Conservation (phyloP, 2,329 filamentous ascomycete genomes). For the Xylaria sp. region DNA sequence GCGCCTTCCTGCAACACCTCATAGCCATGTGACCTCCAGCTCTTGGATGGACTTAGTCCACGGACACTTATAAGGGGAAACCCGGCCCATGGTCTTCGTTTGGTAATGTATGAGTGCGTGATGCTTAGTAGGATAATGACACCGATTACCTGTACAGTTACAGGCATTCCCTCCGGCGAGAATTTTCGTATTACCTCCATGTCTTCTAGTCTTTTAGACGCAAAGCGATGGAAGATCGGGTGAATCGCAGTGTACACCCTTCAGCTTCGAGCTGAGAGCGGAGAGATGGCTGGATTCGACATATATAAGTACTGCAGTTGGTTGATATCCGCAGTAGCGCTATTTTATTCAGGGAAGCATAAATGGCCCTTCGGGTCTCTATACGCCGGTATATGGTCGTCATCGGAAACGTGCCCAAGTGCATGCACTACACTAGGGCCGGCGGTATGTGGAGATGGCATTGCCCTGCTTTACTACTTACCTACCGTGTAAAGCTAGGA, state of each 20-base stretch:
- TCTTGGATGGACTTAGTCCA: conserved; percentile 38
- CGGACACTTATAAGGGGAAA: conserved; percentile 39
- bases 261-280: neutral
- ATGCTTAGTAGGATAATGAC: conserved; percentile 37
- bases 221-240: neutral
- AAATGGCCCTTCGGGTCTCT: conserved; percentile 4
- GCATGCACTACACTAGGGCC: neutral
- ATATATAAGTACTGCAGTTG: conserved; percentile 1
- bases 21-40: conserved; percentile 36
- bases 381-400: conserved; percentile 10
- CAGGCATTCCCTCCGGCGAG: conserved; percentile 39
- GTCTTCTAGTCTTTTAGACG: neutral
- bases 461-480: neutral
- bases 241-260: too few relatives aligned
- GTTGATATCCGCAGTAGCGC: neutral
- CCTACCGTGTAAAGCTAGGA: neutral
- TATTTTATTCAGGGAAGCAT: conserved; percentile 17
- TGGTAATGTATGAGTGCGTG: conserved; percentile 37
- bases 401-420: conserved; percentile 7
- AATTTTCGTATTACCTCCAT: conserved; percentile 37
- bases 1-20: conserved; percentile 36
- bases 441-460: conserved; percentile 1
- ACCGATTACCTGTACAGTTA: conserved; percentile 37
- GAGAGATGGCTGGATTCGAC: neutral
- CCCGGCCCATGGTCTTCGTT: conserved; percentile 35